phyloP scores from a whole-genome alignment of 768 basidiomycete genomes.

The Lactarius tabidus region DNA sequence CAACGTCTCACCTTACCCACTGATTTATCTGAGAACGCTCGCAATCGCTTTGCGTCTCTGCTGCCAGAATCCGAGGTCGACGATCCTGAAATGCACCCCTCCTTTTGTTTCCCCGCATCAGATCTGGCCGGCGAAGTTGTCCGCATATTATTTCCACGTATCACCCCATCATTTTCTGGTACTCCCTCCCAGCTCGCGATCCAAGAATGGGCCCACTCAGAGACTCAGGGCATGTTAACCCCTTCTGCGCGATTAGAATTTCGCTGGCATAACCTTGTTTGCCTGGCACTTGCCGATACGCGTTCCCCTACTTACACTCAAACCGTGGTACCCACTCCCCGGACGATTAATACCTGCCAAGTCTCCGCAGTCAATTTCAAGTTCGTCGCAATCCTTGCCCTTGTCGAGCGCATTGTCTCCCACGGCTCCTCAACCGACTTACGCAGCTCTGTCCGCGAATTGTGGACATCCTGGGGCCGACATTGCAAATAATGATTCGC shows the following conservation, averaged over 20 bases:
- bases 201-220: conserved; percentile 20
- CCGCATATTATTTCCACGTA: conserved; percentile 23
- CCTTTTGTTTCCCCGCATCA: conserved; percentile 22
- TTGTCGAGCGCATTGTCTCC: conserved; percentile 17
- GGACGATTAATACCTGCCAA: background rate
- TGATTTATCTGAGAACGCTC: conserved; percentile 24
- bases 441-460: conserved; percentile 20
- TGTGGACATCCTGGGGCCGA: conserved; percentile 45
- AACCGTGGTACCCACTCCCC: conserved; percentile 5
- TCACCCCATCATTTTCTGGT: conserved; percentile 2
- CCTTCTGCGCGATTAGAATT: conserved; percentile 8
- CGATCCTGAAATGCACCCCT: conserved; percentile 8
- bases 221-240: conserved; percentile 18
- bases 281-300: conserved; percentile 22
- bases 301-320: conserved; percentile 1
- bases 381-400: conserved; percentile 18
- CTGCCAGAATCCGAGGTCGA: conserved; percentile 1
- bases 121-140: conserved; percentile 18
- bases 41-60: conserved; percentile 5
- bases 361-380: conserved; percentile 19
- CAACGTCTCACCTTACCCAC: conserved; percentile 31
- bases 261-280: conserved; percentile 25
- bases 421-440: conserved; percentile 1
- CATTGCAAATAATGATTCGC: conserved; percentile 15
- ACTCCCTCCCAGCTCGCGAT: conserved; percentile 20